Base-by-base conservation (phyloP, 163 green algal genomes). In the Scenedesmus sp. region DNA sequence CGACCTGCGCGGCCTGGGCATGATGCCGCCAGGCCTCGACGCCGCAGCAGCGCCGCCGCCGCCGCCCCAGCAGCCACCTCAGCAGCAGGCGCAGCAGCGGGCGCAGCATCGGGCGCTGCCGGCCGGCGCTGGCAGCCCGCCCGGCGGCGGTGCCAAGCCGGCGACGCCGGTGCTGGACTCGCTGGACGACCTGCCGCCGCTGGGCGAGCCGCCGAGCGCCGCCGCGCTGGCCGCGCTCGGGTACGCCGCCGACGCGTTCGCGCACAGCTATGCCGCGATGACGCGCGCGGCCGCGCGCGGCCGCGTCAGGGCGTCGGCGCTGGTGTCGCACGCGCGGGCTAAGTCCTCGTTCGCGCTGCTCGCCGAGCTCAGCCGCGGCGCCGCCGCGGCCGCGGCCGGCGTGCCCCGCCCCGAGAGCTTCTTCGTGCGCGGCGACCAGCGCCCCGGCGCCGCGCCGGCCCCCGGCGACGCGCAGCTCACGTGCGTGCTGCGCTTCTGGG, bases 401-500 rank as follows among this genome's bases (percentile, higher is more conserved):
- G 67, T 31, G 1, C 51, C 67, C 3, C 33, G 67, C 31, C 33
- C 29, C 3, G n/a, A 36, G 11, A 48, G 26, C 36, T 22, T 44
- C 22, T 39, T 76, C 20, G 64, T 51, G 15, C 67, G 64, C 33
- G 51, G 51, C 14, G 67, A 76, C 33, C 36, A 44, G 33, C 29
- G 65, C 47, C 65, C 67, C 15, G 67, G 51, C 29, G 9, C 48
- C 0, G 29, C 13, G 48, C 50, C 53, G 67, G 15, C n/a, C 29
- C 22, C 54, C 3, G 51, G 20, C 2, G 67, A 64, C 51, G 22
- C 51, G 20, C 39, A 65, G 5, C 42, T 45, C 34, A 65, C 51
- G 13, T 65, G 67, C 33, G 31, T 65, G 4, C 24, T 76, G 22
- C 22, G 50, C 48, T 76, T 54, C 26, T 76, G 67, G 67, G 67